Conservation (phyloP, 2,329 filamentous ascomycete genomes). For the Epichloe sp. region DNA sequence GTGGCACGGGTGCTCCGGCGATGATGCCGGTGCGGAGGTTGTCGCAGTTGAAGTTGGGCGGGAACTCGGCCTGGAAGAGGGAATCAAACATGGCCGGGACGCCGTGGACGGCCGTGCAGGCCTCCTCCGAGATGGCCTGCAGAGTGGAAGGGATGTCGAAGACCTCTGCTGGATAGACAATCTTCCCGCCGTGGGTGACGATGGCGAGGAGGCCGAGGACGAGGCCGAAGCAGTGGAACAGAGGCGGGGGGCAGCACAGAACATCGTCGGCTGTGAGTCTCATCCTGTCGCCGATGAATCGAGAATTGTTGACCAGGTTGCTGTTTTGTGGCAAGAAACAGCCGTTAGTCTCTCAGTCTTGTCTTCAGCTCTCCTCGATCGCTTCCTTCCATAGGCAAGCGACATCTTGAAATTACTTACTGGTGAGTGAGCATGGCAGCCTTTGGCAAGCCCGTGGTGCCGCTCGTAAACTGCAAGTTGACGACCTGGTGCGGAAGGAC, state of each 20-base stretch:
- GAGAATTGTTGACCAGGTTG: slow-evolving; percentile 51
- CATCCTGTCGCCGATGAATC: slow-evolving; percentile 65
- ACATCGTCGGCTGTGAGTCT: slow-evolving; percentile 51
- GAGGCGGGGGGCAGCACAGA: slow-evolving; percentile 68
- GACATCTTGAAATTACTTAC: slow-evolving; percentile 19
- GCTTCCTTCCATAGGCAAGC: background rate
- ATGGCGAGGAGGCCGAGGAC: slow-evolving; percentile 62
- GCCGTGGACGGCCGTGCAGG: slow-evolving; percentile 64
- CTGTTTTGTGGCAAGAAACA: slow-evolving; percentile 21
- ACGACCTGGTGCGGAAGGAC: slow-evolving; percentile 54
- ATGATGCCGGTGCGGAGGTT: slow-evolving; percentile 63
- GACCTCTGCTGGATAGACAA: slow-evolving; percentile 62
- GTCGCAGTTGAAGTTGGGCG: slow-evolving; percentile 29
- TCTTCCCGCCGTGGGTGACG: slow-evolving; percentile 61
- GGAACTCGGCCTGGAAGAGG: slow-evolving; percentile 34
- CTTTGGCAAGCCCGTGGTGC: slow-evolving; percentile 62
- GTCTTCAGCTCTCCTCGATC: background rate
- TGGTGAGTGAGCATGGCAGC: slow-evolving; percentile 63
- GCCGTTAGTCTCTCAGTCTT: background rate
- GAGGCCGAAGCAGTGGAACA: slow-evolving; percentile 79
- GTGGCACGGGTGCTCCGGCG: slow-evolving; percentile 64
- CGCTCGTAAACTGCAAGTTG: slow-evolving; percentile 64
- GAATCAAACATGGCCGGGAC: slow-evolving; percentile 79
- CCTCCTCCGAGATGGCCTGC: slow-evolving; percentile 50
- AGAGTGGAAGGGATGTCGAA: slow-evolving; percentile 58